Percentiles rank a stretch among this genome's conserved stretches.
Evolutionary conservation across 2,329 filamentous ascomycete genomes (phyloP).

Genomic region (Aspergillus pseudoterreus): DNA sequence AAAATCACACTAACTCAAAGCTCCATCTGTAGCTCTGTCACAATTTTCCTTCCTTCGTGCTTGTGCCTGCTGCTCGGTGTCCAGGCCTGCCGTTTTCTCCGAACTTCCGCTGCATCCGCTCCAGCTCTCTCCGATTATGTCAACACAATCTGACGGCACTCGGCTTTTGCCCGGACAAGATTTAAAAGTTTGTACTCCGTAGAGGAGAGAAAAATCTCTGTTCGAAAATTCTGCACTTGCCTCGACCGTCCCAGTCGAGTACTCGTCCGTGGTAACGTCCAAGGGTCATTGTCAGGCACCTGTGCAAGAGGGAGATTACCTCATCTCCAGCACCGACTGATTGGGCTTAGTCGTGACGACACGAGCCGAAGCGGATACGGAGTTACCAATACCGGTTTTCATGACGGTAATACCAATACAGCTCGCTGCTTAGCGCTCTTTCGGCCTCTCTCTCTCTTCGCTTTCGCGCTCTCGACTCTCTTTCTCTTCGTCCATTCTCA

Average conservation of each 20-base stretch:
- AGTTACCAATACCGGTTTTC: slow-evolving; percentile 3
- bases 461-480: slow-evolving; percentile 6
- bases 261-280: neutral
- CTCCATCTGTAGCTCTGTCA: slow-evolving; percentile 4
- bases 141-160: neutral
- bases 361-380: slow-evolving; percentile 12
- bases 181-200: no score
- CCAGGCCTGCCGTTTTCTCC: slow-evolving; percentile 15
- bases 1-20: neutral
- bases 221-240: no score
- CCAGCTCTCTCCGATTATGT: neutral
- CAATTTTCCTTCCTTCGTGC: slow-evolving; percentile 4
- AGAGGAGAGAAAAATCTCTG: no score
- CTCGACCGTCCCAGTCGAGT: no score
- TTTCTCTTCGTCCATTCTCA: slow-evolving; percentile 13
- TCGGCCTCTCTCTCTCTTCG: slow-evolving; percentile 11
- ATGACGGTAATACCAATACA: slow-evolving; percentile 27
- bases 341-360: slow-evolving; percentile 23
- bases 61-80: slow-evolving; percentile 7
- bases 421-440: slow-evolving; percentile 9
- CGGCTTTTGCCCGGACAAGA: no score
- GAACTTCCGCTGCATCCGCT: slow-evolving; percentile 26
- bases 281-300: slow-evolving; percentile 4
- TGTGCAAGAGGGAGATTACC: neutral
- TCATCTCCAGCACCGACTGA: neutral